Evolutionary conservation across 345 rosid species (phyloP).

Genomic region (Durio zibethinus): DNA sequence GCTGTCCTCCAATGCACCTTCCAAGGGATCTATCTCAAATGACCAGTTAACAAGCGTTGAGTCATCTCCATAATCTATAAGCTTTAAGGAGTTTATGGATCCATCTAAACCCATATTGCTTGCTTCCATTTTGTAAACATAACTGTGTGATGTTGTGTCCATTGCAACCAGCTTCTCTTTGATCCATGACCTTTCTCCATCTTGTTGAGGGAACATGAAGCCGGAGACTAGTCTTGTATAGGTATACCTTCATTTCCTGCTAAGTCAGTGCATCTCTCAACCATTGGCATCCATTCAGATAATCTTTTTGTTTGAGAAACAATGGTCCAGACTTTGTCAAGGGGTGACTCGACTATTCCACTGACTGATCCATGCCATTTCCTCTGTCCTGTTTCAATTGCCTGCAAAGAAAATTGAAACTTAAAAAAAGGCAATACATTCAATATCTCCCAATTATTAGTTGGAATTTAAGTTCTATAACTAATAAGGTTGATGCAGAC

Average conservation of each 20-base stretch:
- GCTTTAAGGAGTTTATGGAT: slow-evolving; percentile 38
- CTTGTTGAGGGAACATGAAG: slow-evolving; percentile 55
- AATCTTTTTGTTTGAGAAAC: slow-evolving; percentile 43
- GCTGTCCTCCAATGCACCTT: slow-evolving; percentile 38
- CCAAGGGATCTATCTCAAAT: slow-evolving; percentile 41
- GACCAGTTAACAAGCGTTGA: slow-evolving; percentile 42
- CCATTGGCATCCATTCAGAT: slow-evolving; percentile 59
- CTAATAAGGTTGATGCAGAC: no score
- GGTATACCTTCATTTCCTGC: slow-evolving; percentile 43
- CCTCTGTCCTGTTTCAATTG: slow-evolving; percentile 14
- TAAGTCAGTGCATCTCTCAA: slow-evolving; percentile 45
- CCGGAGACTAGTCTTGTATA: slow-evolving; percentile 46
- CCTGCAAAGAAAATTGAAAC: slow-evolving; percentile 21
- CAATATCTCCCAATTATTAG: no score
- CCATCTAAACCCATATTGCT: slow-evolving; percentile 55
- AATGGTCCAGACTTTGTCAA: slow-evolving; percentile 41
- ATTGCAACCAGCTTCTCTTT: slow-evolving; percentile 51
- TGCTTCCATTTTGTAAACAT: slow-evolving; percentile 48
- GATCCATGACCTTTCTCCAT: slow-evolving; percentile 59
- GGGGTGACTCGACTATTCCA: slow-evolving; percentile 45
- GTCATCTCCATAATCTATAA: slow-evolving; percentile 38
- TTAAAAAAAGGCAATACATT: neutral
- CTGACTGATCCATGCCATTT: slow-evolving; percentile 47
- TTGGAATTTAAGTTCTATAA: no score
- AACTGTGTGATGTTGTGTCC: slow-evolving; percentile 31